Evolutionary conservation across 352 stramenopile species (phyloP), one percentile per base, ranked within the genome.

Genomic region (Globisporangium perplexum): DNA sequence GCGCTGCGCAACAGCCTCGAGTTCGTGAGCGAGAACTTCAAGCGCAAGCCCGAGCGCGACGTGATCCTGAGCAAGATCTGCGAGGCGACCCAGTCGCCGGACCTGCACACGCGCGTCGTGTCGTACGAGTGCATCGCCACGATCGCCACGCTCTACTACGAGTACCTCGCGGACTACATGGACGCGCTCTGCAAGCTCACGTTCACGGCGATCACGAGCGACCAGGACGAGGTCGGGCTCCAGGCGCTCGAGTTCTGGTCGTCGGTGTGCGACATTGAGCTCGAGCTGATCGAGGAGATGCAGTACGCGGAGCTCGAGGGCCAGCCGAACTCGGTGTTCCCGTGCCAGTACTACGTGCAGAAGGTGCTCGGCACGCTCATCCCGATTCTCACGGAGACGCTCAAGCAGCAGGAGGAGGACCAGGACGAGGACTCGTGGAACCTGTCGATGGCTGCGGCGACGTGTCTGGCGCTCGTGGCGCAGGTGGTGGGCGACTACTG

Each of bases 221-320:
- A 98, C 64, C 92, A 98, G 60, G 71, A 77, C 24, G 84, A 95
- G 53, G 96, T 98, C 18, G 90, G 91, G 0, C 83, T 97, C 31
- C 82, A 98, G 66, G 97, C 96, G 41, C 94, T 99, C 59, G 96
- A 99, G 74, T 98, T 99, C 63, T 99, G 96, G 96, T 97, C 78
- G 48, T 98, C 96, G 18, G 91, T 99, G 57, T 98, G 88, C 63
- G 95, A 98, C 57, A 90, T 97, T 22, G 96, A 99, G 62, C 74
- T 97, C 38, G 92, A 98, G 33, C 67, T 98, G 42, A 78, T 97
- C 11, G 90, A 97, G 28, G 86, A 98, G 58, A 88, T 91, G 56
- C 74, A 83, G 23, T 96, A 98, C 58, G 78, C 75, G 18, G 67
- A 86, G 62, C 54, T 86, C 22, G 72, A 86, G 38, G 74, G 66